A percentile compares a stretch with the other conserved stretches of the same genome.
Conservation (phyloP, 495 filamentous ascomycete genomes). For the Aspergillus nanangensis region DNA sequence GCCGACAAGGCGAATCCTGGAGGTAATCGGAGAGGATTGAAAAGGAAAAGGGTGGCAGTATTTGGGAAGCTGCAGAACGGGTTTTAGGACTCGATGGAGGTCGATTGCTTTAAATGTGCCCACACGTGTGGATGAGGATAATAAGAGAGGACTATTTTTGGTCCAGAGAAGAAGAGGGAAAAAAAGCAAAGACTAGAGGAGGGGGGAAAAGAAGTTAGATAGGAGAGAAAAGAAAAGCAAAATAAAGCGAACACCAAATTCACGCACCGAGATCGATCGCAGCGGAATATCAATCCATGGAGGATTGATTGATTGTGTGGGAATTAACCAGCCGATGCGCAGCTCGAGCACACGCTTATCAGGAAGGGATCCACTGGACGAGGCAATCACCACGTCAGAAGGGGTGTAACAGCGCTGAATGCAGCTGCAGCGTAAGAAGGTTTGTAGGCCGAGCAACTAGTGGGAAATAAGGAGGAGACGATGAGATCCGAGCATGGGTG, state of each 20-base stretch:
- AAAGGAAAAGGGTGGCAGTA: too few species aligned
- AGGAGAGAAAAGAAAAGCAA: too few species aligned
- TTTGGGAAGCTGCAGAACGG: background rate
- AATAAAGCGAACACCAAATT: background rate
- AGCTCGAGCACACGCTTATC: slow-evolving; percentile 9
- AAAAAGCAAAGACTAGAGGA: background rate
- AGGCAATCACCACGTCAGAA: slow-evolving; percentile 12
- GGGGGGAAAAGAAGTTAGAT: too few species aligned
- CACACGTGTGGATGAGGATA: background rate
- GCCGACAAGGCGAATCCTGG: slow-evolving; percentile 18
- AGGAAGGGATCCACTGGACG: slow-evolving; percentile 7
- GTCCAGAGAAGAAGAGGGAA: background rate
- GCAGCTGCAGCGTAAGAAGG: slow-evolving; percentile 1
- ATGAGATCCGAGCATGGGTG: slow-evolving; percentile 15
- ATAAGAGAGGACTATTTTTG: background rate
- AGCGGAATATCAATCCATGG: background rate
- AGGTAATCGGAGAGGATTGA: slow-evolving; percentile 3
- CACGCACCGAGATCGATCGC: background rate
- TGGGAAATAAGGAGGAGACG: slow-evolving; percentile 4
- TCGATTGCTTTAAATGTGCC: background rate
- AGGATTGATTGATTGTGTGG: background rate
- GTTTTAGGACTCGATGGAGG: background rate
- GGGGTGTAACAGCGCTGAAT: background rate
- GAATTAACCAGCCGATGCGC: slow-evolving; percentile 5
- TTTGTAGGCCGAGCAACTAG: slow-evolving; percentile 2